Evolutionary conservation across 108 stramenopile species (phyloP), one percentile per base, ranked within the genome.

Genomic region (Skeletonema costatum): DNA sequence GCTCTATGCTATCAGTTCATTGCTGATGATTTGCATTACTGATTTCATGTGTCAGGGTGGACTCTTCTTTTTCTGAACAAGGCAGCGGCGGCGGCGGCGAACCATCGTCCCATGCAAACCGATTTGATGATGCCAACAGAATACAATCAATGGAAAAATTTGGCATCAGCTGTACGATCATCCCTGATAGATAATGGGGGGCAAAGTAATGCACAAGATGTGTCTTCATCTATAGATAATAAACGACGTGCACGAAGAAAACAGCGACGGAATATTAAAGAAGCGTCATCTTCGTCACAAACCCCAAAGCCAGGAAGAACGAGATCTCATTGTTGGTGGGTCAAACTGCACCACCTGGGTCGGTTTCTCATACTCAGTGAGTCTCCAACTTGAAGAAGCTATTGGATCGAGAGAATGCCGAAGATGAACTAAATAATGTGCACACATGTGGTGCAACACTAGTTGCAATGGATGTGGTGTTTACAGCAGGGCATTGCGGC

Each of bases 341-440:
- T 51, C 32, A 1, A 1, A 66, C 64, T 38, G 84, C 91, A 0
- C 59, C 73, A 1, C 60, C 71, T 2, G 80, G 80, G 68, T 38
- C 82, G 89, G 12, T 92, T 87, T 58, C 91, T n/a, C 91, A 11
- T 92, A 86, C 68, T 68, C 68, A 48, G 89, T 86, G 17, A 46
- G 44, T 46, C 71, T 82, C 35, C 81, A 82, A 53, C 63, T 70
- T 19, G 81, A 82, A 62, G 35, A 63, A 56, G 65, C 75, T 12
- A 42, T 72, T 53, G 50, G 50, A 70, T 32, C 12, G 21, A 7
- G 46, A 53, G 32, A 50, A 58, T 9, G 50, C 41, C 44, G 65
- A 56, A 14, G 74, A 53, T 8, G 41, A 81, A 53, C 35, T 76
- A 0, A 25, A 21, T 25, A 71, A 82, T 53, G 6, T 32, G 1